Evolutionary conservation across 1,284 basidiomycete species (phyloP).

Genomic region (Microbotryomycetes sp.): DNA sequence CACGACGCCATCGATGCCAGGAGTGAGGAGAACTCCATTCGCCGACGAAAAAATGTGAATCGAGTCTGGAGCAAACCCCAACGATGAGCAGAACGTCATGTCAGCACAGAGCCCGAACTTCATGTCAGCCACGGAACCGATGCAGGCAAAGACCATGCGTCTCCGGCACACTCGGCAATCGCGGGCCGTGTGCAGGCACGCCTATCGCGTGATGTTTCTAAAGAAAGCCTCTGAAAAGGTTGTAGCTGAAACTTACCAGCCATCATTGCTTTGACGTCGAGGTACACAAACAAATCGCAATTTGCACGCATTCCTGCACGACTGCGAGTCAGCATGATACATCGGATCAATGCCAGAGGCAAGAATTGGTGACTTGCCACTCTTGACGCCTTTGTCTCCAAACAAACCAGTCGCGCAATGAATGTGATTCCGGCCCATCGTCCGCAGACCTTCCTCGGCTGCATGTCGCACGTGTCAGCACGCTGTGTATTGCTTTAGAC

Average conservation of each 20-base stretch:
- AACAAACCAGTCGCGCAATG: constrained; percentile 65
- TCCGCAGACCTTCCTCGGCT: constrained; percentile 67
- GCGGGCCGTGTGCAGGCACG: no score
- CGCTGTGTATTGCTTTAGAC: not conserved
- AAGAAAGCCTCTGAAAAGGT: no score
- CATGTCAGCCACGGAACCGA: not conserved
- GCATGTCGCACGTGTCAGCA: not conserved
- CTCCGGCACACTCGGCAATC: not conserved
- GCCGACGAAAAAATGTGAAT: constrained; percentile 65
- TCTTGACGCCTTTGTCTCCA: constrained; percentile 59
- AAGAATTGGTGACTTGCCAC: constrained; percentile 51
- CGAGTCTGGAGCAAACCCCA: constrained; percentile 47
- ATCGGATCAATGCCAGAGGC: not conserved
- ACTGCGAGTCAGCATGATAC: not conserved
- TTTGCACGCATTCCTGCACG: constrained; percentile 64
- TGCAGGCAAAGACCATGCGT: not conserved
- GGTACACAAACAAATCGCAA: constrained; percentile 65
- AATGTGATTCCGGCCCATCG: constrained; percentile 79
- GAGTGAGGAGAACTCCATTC: constrained; percentile 77
- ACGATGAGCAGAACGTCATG: not conserved
- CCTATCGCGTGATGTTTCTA: no score
- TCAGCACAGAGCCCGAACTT: not conserved
- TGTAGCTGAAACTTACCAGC: constrained; percentile 31
- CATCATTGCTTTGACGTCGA: constrained; percentile 65
- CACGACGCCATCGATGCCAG: constrained; percentile 58